These are phyloP conservation scores for Yamadazyma akitaensis DNA, from an alignment of 805 yeast genomes.

Conservation along the genomic window DNA sequence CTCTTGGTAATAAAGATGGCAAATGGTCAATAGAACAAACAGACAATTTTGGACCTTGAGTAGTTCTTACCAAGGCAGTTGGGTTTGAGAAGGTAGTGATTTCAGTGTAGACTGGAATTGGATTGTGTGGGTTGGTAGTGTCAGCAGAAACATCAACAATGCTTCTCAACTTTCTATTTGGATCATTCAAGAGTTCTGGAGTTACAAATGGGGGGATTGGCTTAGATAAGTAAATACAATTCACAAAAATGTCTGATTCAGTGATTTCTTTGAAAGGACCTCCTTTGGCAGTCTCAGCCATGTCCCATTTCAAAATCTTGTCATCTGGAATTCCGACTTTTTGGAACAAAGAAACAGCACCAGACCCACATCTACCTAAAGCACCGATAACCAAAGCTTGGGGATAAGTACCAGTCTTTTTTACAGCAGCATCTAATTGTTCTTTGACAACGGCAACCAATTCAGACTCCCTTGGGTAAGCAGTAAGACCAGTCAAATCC, in stretches of 20 bases:
- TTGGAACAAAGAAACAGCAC: slow-evolving; percentile 81
- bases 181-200: slow-evolving; percentile 59
- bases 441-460: slow-evolving; percentile 69
- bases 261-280: slow-evolving; percentile 96
- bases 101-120: slow-evolving; percentile 86
- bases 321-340: slow-evolving; percentile 86
- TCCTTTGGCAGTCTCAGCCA: slow-evolving; percentile 92
- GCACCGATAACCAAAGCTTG: slow-evolving; percentile 92
- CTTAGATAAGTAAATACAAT: slow-evolving; percentile 90
- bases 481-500: slow-evolving; percentile 74
- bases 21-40: slow-evolving; percentile 95
- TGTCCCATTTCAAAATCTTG: slow-evolving; percentile 90
- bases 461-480: slow-evolving; percentile 71
- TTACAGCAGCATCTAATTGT: slow-evolving; percentile 53
- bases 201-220: slow-evolving; percentile 93
- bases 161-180: slow-evolving; percentile 76
- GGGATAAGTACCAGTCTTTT: slow-evolving; percentile 63
- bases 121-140: slow-evolving; percentile 97
- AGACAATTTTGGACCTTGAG: slow-evolving; percentile 79
- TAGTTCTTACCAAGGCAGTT: slow-evolving; percentile 77
- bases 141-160: slow-evolving; percentile 98
- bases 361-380: slow-evolving; percentile 97
- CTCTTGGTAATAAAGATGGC: slow-evolving; percentile 95
- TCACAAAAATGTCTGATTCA: slow-evolving; percentile 82
- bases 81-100: slow-evolving; percentile 92